Percentiles rank a stretch among this genome's conserved stretches.
phyloP scores from a whole-genome alignment of 345 rosid species.

The Eucalyptus microcorys region DNA sequence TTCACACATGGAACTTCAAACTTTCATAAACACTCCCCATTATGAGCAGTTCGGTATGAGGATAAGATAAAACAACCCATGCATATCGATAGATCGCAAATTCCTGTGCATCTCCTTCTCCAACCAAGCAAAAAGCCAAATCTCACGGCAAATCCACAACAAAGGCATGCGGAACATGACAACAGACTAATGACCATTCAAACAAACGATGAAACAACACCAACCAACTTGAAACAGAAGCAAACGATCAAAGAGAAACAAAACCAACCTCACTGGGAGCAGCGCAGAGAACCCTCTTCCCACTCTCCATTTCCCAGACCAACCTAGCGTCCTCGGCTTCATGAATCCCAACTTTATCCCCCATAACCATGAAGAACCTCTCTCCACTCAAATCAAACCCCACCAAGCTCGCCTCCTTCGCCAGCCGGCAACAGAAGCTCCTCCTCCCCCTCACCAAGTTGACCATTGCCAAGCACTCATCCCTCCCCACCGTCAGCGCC shows the following conservation, averaged over 20 bases:
- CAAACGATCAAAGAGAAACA: background rate
- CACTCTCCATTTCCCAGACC: constrained; percentile 44
- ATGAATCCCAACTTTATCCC: constrained; percentile 55
- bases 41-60: background rate
- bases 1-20: background rate
- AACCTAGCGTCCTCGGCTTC: constrained; percentile 79
- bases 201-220: background rate
- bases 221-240: background rate
- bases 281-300: constrained; percentile 66
- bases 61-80: background rate
- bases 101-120: background rate
- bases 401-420: constrained; percentile 59
- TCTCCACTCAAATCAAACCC: constrained; percentile 51
- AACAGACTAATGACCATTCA: background rate
- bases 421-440: constrained; percentile 55
- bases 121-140: background rate
- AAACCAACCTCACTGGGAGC: constrained; percentile 67
- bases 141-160: background rate
- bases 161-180: background rate
- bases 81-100: background rate
- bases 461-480: constrained; percentile 75
- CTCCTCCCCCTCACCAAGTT: constrained; percentile 86
- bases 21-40: background rate
- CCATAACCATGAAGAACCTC: constrained; percentile 61
- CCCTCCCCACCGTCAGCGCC: constrained; percentile 71